These are phyloP conservation scores for Agrostemma githago DNA, from an alignment of 148 eudicot genomes.

Conservation along the genomic window DNA sequence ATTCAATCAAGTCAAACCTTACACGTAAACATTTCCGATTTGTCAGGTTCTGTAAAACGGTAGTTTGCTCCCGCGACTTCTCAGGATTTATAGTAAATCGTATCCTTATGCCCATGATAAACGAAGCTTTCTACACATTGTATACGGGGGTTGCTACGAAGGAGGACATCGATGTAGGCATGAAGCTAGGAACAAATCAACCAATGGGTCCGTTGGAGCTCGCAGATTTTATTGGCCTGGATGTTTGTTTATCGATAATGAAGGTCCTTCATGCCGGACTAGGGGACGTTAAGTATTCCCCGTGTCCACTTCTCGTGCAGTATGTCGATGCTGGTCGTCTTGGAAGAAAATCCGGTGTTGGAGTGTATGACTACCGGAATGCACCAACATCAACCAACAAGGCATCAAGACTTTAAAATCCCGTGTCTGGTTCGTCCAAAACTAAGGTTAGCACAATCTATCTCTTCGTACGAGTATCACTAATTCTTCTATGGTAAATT, in stretches of 20 bases:
- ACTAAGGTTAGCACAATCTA: constrained; percentile 18
- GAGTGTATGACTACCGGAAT: constrained; percentile 60
- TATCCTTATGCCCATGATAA: constrained; percentile 91
- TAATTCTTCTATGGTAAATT: not conserved
- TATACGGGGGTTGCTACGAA: constrained; percentile 87
- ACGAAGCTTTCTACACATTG: constrained; percentile 77
- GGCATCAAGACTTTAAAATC: constrained; percentile 44
- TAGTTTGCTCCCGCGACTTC: constrained; percentile 70
- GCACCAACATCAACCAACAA: constrained; percentile 27
- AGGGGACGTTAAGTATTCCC: constrained; percentile 69
- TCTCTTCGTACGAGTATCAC: not conserved
- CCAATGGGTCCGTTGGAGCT: constrained; percentile 94
- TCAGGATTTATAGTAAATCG: constrained; percentile 87
- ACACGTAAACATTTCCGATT: not conserved
- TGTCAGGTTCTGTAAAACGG: constrained; percentile 78
- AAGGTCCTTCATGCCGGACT: constrained; percentile 82
- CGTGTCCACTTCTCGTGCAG: constrained; percentile 90
- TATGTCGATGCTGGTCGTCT: constrained; percentile 88
- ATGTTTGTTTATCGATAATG: constrained; percentile 78
- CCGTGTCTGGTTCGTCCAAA: not conserved
- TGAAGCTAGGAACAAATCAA: constrained; percentile 89
- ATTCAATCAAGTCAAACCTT: not conserved
- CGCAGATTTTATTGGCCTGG: constrained; percentile 91
- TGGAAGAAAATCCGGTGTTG: constrained; percentile 71
- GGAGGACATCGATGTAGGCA: constrained; percentile 89